These are phyloP conservation scores for Paxillus involutus DNA, from an alignment of 768 basidiomycete genomes.

Conservation along the genomic window DNA sequence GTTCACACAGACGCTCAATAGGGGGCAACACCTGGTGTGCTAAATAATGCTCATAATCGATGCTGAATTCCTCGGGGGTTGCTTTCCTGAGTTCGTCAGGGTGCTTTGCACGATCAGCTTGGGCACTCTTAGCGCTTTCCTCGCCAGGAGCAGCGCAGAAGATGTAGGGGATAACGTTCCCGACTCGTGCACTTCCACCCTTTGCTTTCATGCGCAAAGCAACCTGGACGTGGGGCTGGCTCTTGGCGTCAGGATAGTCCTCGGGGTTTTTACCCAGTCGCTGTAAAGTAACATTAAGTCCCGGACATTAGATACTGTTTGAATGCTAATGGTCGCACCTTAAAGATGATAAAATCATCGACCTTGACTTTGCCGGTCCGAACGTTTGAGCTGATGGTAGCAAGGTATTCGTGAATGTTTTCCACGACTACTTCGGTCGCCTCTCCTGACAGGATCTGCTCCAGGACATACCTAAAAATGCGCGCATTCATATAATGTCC, in stretches of 20 bases:
- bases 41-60: slow-evolving; percentile 92
- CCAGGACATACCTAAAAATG: slow-evolving; percentile 74
- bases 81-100: slow-evolving; percentile 87
- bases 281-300: slow-evolving; percentile 37
- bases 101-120: slow-evolving; percentile 90
- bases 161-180: slow-evolving; percentile 95
- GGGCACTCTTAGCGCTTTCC: slow-evolving; percentile 66
- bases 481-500: slow-evolving; percentile 2
- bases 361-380: slow-evolving; percentile 73
- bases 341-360: slow-evolving; percentile 95
- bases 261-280: slow-evolving; percentile 95
- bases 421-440: slow-evolving; percentile 87
- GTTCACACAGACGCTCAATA: slow-evolving; percentile 91
- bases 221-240: slow-evolving; percentile 95
- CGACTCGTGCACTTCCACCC: slow-evolving; percentile 75
- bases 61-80: slow-evolving; percentile 55
- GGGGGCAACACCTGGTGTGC: slow-evolving; percentile 92
- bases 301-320: neutral
- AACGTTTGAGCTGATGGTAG: slow-evolving; percentile 73
- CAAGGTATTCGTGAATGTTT: slow-evolving; percentile 90
- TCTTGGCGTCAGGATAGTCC: slow-evolving; percentile 95
- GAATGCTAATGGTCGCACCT: slow-evolving; percentile 50
- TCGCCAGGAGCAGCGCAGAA: slow-evolving; percentile 83
- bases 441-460: slow-evolving; percentile 89
- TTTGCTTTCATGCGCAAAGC: slow-evolving; percentile 86